These are phyloP conservation scores for Talaromyces sp. DNA, from an alignment of 2,329 filamentous ascomycete genomes.

Conservation along the genomic window DNA sequence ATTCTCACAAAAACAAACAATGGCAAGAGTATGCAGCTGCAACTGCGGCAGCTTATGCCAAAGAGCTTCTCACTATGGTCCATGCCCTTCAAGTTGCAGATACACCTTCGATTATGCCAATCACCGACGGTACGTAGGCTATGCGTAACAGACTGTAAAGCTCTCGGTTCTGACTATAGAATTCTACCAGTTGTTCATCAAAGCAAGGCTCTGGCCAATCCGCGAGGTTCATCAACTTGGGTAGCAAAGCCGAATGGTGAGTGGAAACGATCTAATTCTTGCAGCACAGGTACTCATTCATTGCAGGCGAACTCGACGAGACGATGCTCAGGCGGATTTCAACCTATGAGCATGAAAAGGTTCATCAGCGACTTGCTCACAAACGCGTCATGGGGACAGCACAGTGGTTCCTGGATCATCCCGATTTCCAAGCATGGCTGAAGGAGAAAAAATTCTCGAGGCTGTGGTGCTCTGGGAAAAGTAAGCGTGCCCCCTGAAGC, in stretches of 20 bases:
- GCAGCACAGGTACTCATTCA: not conserved
- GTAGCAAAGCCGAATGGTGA: not conserved
- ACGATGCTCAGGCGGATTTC: slow-evolving; percentile 20
- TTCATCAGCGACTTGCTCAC: slow-evolving; percentile 20
- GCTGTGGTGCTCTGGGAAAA: slow-evolving; percentile 24
- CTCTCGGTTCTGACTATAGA: not conserved
- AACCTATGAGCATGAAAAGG: slow-evolving; percentile 22
- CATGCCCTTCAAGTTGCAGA: not conserved
- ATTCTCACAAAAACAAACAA: slow-evolving; percentile 14
- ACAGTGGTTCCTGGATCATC: slow-evolving; percentile 20
- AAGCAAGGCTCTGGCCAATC: not conserved
- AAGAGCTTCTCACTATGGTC: slow-evolving; percentile 13
- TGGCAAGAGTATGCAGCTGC: slow-evolving; percentile 16
- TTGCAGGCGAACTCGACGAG: not conserved
- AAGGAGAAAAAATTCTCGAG: slow-evolving; percentile 10
- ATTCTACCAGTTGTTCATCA: not conserved
- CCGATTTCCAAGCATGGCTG: slow-evolving; percentile 21
- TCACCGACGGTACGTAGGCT: not conserved
- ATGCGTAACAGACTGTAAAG: not conserved
- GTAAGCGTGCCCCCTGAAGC: slow-evolving; percentile 15
- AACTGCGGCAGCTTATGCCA: slow-evolving; percentile 12
- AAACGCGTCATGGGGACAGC: slow-evolving; percentile 23
- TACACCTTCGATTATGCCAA: not conserved
- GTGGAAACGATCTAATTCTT: not conserved
- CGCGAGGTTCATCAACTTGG: not conserved